These are phyloP conservation scores for Purpureocillium lavendulum DNA, from an alignment of 2,329 filamentous ascomycete genomes.

Conservation along the genomic window DNA sequence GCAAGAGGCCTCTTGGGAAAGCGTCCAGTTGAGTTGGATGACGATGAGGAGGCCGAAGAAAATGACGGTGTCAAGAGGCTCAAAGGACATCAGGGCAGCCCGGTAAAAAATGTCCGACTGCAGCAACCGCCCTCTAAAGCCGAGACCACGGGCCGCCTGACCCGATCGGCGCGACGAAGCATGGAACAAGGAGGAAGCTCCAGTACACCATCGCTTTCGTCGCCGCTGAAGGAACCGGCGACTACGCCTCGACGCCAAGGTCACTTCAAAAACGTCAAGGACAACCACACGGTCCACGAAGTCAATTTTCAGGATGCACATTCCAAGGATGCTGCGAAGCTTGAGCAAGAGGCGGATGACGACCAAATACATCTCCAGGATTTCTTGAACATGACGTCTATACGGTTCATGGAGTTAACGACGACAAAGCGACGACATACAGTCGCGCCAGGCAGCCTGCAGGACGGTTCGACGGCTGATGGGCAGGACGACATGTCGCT, in stretches of 20 bases:
- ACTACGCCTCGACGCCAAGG: constrained; percentile 49
- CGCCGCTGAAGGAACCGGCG: constrained; percentile 34
- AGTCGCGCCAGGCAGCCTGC: constrained; percentile 47
- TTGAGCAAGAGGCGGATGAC: constrained; percentile 41
- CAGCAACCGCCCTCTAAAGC: constrained; percentile 61
- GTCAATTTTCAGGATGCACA: constrained; percentile 34
- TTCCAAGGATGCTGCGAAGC: constrained; percentile 30
- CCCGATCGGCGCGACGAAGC: constrained; percentile 39
- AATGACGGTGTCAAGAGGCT: constrained; percentile 58
- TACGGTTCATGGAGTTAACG: constrained; percentile 97
- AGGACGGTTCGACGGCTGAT: constrained; percentile 30
- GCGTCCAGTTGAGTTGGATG: constrained; percentile 62
- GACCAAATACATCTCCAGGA: constrained; percentile 75
- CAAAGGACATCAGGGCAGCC: constrained; percentile 63
- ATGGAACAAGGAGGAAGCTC: constrained; percentile 33
- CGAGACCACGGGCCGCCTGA: constrained; percentile 54
- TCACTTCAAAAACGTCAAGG: constrained; percentile 45
- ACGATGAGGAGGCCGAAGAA: constrained; percentile 52
- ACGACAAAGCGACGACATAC: constrained; percentile 91
- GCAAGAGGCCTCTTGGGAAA: constrained; percentile 68
- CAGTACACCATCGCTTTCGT: constrained; percentile 35
- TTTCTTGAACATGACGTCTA: constrained; percentile 90
- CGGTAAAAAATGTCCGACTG: constrained; percentile 66
- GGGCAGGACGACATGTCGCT: constrained; percentile 49
- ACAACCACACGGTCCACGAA: constrained; percentile 36